Percentiles rank a stretch among this genome's conserved stretches.
These are phyloP conservation scores for Trichoderma harzianum DNA, from an alignment of 2,329 filamentous ascomycete species.

Conservation along the genomic window DNA sequence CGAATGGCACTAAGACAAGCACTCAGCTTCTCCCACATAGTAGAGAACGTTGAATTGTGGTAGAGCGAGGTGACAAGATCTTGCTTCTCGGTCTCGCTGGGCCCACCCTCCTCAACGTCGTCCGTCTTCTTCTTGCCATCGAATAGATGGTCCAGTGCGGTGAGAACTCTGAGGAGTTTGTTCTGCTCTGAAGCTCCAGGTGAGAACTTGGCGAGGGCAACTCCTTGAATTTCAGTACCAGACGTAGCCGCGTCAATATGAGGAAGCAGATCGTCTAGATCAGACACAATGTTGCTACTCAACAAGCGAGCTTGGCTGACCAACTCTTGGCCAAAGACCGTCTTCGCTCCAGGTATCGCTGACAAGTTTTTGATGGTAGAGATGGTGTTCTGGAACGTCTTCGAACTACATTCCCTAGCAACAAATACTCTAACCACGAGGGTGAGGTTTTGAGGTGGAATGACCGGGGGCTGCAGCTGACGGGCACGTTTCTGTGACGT, in stretches of 20 bases:
- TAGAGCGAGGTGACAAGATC: conserved; percentile 86
- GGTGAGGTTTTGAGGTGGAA: conserved; percentile 84
- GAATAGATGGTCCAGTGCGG: conserved; percentile 93
- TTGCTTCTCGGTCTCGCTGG: conserved; percentile 63
- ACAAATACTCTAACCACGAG: conserved; percentile 96
- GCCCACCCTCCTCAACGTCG: conserved; percentile 47
- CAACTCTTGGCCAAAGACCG: conserved; percentile 88
- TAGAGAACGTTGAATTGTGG: conserved; percentile 83
- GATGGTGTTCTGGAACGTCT: conserved; percentile 96
- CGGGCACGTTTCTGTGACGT: conserved; percentile 49
- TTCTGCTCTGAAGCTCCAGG: conserved; percentile 95
- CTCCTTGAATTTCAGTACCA: conserved; percentile 90
- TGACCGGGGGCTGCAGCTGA: conserved; percentile 72
- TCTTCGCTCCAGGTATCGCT: conserved; percentile 83
- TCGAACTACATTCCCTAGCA: conserved; percentile 91
- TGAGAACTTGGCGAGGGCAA: conserved; percentile 92
- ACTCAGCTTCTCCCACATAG: conserved; percentile 89
- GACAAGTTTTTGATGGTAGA: conserved; percentile 99
- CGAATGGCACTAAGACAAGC: conserved; percentile 84
- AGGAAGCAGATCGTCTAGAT: conserved; percentile 78
- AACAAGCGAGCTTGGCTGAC: conserved; percentile 81
- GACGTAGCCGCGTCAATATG: conserved; percentile 84
- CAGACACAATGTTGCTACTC: conserved; percentile 78
- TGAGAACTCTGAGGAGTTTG: conserved; percentile 87
- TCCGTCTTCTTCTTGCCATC: conserved; percentile 70